Percentiles rank a stretch among this genome's conserved stretches.
Evolutionary conservation across 805 yeast genomes (phyloP).

Genomic region (Yamadazyma phyllophila): DNA sequence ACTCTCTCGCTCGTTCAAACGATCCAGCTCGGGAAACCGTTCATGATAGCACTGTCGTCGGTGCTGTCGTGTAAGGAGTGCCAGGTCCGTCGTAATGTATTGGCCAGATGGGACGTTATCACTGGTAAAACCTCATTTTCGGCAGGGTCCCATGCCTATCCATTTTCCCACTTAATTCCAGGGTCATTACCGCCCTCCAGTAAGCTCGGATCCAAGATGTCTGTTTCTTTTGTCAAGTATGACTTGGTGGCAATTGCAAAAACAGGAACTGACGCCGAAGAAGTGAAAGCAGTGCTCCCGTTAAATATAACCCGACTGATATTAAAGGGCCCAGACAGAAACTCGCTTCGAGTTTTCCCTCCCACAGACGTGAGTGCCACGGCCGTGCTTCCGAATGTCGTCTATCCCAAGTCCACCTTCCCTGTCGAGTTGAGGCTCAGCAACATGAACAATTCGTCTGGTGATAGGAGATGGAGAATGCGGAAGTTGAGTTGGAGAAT

Average conservation of each 20-base stretch:
- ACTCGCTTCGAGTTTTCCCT: slow-evolving; percentile 88
- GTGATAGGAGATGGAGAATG: slow-evolving; percentile 84
- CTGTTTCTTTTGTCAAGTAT: slow-evolving; percentile 59
- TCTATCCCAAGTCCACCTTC: slow-evolving; percentile 83
- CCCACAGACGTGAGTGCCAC: slow-evolving; percentile 90
- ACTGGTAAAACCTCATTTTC: slow-evolving; percentile 55
- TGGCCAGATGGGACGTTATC: slow-evolving; percentile 89
- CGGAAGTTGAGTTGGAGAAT: slow-evolving; percentile 84
- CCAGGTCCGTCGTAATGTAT: slow-evolving; percentile 48
- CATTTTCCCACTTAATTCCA: slow-evolving; percentile 85
- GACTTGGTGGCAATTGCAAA: slow-evolving; percentile 65
- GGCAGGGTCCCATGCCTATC: slow-evolving; percentile 78
- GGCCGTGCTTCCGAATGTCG: slow-evolving; percentile 83
- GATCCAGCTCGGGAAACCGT: slow-evolving; percentile 64
- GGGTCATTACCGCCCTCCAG: slow-evolving; percentile 84
- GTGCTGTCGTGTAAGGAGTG: slow-evolving; percentile 61
- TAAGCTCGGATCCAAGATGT: slow-evolving; percentile 53
- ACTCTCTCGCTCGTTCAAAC: slow-evolving; percentile 71
- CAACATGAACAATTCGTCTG: slow-evolving; percentile 52
- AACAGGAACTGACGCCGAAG: slow-evolving; percentile 12
- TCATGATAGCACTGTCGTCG: slow-evolving; percentile 48
- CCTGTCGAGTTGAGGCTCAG: slow-evolving; percentile 81
- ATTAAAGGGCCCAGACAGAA: slow-evolving; percentile 77
- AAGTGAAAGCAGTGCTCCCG: slow-evolving; percentile 50
- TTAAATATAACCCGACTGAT: slow-evolving; percentile 74